These are phyloP conservation scores for Kodamaea laetipori DNA, from an alignment of 805 yeast species.

Conservation along the genomic window DNA sequence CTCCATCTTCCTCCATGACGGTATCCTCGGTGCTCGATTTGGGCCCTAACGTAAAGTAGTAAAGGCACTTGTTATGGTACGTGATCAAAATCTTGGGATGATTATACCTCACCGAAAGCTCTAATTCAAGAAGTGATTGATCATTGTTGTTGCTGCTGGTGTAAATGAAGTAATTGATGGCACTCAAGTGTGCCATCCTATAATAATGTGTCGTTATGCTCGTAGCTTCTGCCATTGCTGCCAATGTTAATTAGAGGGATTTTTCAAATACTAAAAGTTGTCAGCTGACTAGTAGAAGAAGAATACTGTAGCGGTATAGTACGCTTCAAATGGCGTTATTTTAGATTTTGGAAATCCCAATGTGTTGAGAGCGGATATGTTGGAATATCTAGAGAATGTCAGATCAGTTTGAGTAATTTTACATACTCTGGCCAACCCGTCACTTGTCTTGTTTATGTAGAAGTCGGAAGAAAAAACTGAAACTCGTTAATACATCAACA, in stretches of 20 bases:
- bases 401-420: too few species aligned
- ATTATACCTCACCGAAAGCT: slow-evolving; percentile 36
- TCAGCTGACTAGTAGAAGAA: too few species aligned
- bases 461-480: background rate
- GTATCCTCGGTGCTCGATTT: slow-evolving; percentile 2
- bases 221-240: slow-evolving; percentile 21
- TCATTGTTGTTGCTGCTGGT: slow-evolving; percentile 31
- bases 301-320: too few species aligned
- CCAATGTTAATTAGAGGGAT: background rate
- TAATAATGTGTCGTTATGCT: slow-evolving; percentile 40
- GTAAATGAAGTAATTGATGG: slow-evolving; percentile 34
- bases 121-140: slow-evolving; percentile 43
- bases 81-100: slow-evolving; percentile 42
- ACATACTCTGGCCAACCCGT: background rate
- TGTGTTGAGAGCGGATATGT: too few species aligned
- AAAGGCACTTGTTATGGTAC: slow-evolving; percentile 43
- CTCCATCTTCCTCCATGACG: slow-evolving; percentile 11
- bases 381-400: too few species aligned
- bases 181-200: slow-evolving; percentile 40
- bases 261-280: background rate
- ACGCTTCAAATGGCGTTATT: too few species aligned
- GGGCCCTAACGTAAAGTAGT: slow-evolving; percentile 36
- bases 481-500: background rate
- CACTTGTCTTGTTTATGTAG: background rate
- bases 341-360: too few species aligned